Conservation (phyloP, 1,284 basidiomycete genomes). For the Neonothopanus nambi region DNA sequence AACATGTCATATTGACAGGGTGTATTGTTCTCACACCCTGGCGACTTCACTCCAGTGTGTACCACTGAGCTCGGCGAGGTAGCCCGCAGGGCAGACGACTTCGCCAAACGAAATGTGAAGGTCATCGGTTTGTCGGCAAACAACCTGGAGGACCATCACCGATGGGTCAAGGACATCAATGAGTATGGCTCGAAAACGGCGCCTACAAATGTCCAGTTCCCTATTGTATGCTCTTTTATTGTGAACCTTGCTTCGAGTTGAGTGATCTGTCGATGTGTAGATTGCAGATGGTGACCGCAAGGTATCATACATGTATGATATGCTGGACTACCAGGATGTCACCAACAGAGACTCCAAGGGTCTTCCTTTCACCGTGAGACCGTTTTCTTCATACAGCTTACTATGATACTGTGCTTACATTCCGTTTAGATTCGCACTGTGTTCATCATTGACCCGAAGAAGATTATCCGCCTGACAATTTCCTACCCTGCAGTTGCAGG, state of each 20-base stretch:
- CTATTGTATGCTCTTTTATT: constrained; percentile 65
- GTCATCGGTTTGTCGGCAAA: constrained; percentile 95
- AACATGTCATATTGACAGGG: constrained; percentile 40
- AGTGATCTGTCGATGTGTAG: constrained; percentile 35
- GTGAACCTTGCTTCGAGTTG: background rate
- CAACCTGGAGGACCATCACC: constrained; percentile 80
- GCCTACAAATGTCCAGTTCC: constrained; percentile 83
- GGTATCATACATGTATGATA: constrained; percentile 87
- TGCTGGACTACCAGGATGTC: constrained; percentile 94
- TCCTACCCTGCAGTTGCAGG: constrained; percentile 90
- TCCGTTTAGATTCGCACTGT: constrained; percentile 80
- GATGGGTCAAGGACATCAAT: constrained; percentile 94
- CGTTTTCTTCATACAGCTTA: too few relatives aligned
- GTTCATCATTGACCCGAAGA: constrained; percentile 92
- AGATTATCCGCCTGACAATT: constrained; percentile 86
- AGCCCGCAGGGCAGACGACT: constrained; percentile 77
- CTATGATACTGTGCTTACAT: too few relatives aligned
- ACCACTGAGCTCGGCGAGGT: constrained; percentile 97
- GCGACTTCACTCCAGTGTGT: constrained; percentile 67
- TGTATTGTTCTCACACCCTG: constrained; percentile 93
- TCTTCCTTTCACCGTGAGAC: constrained; percentile 64
- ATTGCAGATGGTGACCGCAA: constrained; percentile 92
- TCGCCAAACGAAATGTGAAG: constrained; percentile 87
- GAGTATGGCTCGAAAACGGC: constrained; percentile 65
- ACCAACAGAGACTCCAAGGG: constrained; percentile 95